These are phyloP conservation scores for Jasminum sambac DNA, from an alignment of 257 asterid genomes.

Conservation along the genomic window DNA sequence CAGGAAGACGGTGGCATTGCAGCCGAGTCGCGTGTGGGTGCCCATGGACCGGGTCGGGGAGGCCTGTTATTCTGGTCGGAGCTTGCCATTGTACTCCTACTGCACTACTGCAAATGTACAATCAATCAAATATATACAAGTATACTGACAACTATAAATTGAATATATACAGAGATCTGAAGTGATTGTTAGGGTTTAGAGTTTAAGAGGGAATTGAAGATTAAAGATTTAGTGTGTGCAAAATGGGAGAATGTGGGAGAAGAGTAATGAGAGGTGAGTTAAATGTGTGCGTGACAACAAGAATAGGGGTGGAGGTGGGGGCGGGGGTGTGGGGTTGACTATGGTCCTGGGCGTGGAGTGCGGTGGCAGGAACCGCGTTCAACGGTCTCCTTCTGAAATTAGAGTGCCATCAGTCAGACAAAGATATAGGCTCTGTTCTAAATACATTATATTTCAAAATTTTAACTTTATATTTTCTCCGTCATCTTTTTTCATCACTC, in stretches of 20 bases:
- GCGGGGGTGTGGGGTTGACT: slow-evolving; percentile 25
- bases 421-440: too few relatives aligned
- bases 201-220: slow-evolving; percentile 16
- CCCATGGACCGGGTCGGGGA: slow-evolving; percentile 77
- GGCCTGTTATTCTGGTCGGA: slow-evolving; percentile 69
- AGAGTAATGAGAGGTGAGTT: slow-evolving; percentile 14
- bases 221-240: slow-evolving; percentile 9
- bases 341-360: slow-evolving; percentile 11
- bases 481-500: too few relatives aligned
- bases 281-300: slow-evolving; percentile 24
- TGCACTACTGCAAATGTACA: slow-evolving; percentile 23
- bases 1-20: slow-evolving; percentile 91
- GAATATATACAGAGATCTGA: slow-evolving; percentile 44
- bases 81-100: slow-evolving; percentile 52
- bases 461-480: too few relatives aligned
- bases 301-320: background rate
- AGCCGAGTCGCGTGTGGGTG: slow-evolving; percentile 68
- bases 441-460: too few relatives aligned
- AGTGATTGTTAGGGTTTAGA: slow-evolving; percentile 40
- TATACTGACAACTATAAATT: background rate
- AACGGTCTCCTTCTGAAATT: background rate
- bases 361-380: slow-evolving; percentile 24
- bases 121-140: background rate
- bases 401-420: too few relatives aligned
- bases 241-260: slow-evolving; percentile 14